These are phyloP conservation scores for Termitomyces sp. DNA, from an alignment of 1,284 basidiomycete genomes.

Conservation along the genomic window DNA sequence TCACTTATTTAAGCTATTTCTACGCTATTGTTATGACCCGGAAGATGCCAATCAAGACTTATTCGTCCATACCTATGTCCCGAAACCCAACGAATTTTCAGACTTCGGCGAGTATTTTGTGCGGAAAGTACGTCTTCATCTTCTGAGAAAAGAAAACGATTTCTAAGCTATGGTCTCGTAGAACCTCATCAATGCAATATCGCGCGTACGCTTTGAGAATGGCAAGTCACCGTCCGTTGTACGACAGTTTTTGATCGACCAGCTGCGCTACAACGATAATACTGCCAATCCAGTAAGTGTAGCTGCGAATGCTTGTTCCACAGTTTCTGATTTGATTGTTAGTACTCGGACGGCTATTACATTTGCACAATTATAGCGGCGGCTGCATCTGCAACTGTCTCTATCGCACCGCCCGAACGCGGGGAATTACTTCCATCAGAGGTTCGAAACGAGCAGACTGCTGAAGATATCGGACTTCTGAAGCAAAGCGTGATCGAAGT, in stretches of 20 bases:
- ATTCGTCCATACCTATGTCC: slow-evolving; percentile 81
- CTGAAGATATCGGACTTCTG: slow-evolving; percentile 62
- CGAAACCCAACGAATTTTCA: slow-evolving; percentile 90
- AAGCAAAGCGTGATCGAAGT: slow-evolving; percentile 76
- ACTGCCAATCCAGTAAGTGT: slow-evolving; percentile 77
- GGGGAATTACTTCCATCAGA: slow-evolving; percentile 71
- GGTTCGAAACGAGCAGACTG: slow-evolving; percentile 56
- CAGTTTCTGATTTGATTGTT: slow-evolving; percentile 5
- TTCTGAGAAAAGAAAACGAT: background rate
- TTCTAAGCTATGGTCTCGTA: slow-evolving; percentile 25
- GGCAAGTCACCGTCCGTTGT: slow-evolving; percentile 86
- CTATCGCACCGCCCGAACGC: slow-evolving; percentile 67
- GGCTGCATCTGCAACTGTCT: slow-evolving; percentile 74
- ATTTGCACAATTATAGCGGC: slow-evolving; percentile 85
- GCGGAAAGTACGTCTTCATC: slow-evolving; percentile 62
- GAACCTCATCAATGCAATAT: slow-evolving; percentile 78
- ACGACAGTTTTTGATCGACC: slow-evolving; percentile 87
- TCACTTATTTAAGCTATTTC: slow-evolving; percentile 93
- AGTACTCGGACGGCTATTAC: slow-evolving; percentile 92
- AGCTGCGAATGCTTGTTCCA: background rate
- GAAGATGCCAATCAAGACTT: slow-evolving; percentile 75
- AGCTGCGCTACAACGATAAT: slow-evolving; percentile 93
- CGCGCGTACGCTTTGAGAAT: slow-evolving; percentile 79
- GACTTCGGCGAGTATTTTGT: slow-evolving; percentile 93
- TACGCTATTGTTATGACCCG: slow-evolving; percentile 89